Percentiles rank a stretch among this genome's conserved stretches.
These are phyloP conservation scores for Diplotaxis tenuifolia DNA, from an alignment of 345 rosid species.

Conservation along the genomic window DNA sequence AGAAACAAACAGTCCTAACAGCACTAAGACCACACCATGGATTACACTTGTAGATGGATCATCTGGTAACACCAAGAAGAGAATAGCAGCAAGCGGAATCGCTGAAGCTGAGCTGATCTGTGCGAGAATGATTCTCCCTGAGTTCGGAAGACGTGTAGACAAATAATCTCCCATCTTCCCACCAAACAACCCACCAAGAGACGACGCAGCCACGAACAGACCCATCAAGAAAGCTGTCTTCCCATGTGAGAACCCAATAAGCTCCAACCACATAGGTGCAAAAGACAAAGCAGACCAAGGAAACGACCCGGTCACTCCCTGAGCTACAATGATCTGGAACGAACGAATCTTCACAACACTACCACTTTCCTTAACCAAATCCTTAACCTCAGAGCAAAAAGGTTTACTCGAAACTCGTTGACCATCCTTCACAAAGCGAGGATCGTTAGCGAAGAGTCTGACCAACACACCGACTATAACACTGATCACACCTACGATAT, in stretches of 20 bases:
- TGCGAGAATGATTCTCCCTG: constrained; percentile 80
- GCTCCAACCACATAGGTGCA: constrained; percentile 93
- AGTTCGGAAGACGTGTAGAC: constrained; percentile 59
- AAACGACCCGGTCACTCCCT: constrained; percentile 75
- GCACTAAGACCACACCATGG: constrained; percentile 56
- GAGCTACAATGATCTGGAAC: constrained; percentile 88
- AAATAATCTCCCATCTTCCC: constrained; percentile 82
- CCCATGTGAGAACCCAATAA: constrained; percentile 74
- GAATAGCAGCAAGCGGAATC: constrained; percentile 79
- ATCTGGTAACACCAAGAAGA: constrained; percentile 66
- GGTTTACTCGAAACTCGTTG: constrained; percentile 46
- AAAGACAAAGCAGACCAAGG: constrained; percentile 95
- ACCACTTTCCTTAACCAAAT: constrained; percentile 54
- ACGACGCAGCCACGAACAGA: constrained; percentile 60
- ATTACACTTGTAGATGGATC: constrained; percentile 60
- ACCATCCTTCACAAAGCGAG: constrained; percentile 48
- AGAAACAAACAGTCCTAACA: constrained; percentile 66
- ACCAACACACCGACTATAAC: constrained; percentile 67
- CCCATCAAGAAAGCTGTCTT: constrained; percentile 63
- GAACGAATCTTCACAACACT: constrained; percentile 60
- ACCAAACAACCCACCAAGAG: constrained; percentile 88
- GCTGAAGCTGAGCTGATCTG: constrained; percentile 90
- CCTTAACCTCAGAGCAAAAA: constrained; percentile 57
- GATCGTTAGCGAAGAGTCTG: constrained; percentile 65
- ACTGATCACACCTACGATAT: constrained; percentile 71